Percentiles rank a stretch among this genome's conserved stretches.
Conservation (phyloP, 2,329 filamentous ascomycete species). For the Teratosphaeria epicoccoides region DNA sequence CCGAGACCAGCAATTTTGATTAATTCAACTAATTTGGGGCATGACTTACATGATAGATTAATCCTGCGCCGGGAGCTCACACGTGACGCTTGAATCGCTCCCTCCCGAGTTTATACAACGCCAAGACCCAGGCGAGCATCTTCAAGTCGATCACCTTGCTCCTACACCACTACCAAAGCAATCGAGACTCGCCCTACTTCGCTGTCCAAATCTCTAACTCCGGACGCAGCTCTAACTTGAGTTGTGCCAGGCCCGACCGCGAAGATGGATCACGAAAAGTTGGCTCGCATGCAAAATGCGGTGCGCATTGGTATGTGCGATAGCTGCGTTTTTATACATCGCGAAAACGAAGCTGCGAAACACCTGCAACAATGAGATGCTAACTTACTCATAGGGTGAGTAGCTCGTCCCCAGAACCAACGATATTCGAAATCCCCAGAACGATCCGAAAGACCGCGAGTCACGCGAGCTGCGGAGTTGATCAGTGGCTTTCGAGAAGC, state of each 20-base stretch:
- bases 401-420: neutral
- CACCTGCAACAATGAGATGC: constrained; percentile 5
- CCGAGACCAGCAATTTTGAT: too few relatives aligned
- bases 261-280: constrained; percentile 54
- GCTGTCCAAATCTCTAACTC: neutral
- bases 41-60: too few relatives aligned
- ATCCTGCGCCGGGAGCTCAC: neutral
- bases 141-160: neutral
- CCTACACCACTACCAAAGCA: neutral
- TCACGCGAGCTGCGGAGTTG: neutral
- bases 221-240: neutral
- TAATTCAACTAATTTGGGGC: too few relatives aligned
- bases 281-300: constrained; percentile 55
- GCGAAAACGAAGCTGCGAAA: neutral
- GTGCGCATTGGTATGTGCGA: constrained; percentile 60
- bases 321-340: neutral
- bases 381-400: constrained; percentile 26
- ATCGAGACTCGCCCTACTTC: neutral
- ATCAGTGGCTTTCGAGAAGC: neutral
- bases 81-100: neutral
- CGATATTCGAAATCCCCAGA: neutral
- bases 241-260: constrained; percentile 5
- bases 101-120: neutral
- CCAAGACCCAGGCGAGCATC: neutral
- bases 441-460: neutral